Conservation (phyloP, 306 rosid species). For the Prunus dulcis region DNA sequence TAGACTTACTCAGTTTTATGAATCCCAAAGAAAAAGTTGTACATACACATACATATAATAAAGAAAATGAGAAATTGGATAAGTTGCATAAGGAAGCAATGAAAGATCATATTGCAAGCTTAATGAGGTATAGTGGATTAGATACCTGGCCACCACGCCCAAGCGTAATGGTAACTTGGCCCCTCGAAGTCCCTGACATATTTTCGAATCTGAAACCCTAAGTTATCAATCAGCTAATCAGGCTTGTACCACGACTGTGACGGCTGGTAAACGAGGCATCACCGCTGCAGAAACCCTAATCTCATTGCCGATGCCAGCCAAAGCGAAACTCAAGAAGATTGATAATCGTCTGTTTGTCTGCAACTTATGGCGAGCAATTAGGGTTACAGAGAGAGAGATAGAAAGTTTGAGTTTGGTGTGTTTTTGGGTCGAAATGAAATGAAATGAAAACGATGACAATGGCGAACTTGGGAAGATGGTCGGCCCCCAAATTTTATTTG, state of each 20-base stretch:
- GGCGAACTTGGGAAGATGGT: background rate
- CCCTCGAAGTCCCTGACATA: conserved; percentile 71
- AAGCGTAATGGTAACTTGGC: conserved; percentile 81
- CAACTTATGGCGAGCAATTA: background rate
- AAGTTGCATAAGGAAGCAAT: background rate
- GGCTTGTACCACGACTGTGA: background rate
- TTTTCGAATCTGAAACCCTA: conserved; percentile 49
- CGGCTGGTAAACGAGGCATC: conserved; percentile 20
- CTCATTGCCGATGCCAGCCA: background rate
- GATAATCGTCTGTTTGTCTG: background rate
- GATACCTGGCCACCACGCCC: conserved; percentile 87
- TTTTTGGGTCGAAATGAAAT: background rate
- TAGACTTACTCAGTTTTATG: background rate
- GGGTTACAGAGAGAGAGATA: background rate
- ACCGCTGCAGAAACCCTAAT: conserved; percentile 33
- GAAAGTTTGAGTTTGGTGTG: background rate
- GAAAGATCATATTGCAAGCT: background rate
- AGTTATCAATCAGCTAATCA: conserved; percentile 17
- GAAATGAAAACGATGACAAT: background rate
- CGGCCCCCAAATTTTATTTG: background rate
- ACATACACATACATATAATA: background rate
- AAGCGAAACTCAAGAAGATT: conserved; percentile 2
- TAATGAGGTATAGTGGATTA: background rate
- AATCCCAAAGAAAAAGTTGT: background rate
- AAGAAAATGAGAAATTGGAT: background rate